These are phyloP conservation scores for Epichloe amarillans DNA, from an alignment of 2,329 filamentous ascomycete genomes.

Conservation along the genomic window DNA sequence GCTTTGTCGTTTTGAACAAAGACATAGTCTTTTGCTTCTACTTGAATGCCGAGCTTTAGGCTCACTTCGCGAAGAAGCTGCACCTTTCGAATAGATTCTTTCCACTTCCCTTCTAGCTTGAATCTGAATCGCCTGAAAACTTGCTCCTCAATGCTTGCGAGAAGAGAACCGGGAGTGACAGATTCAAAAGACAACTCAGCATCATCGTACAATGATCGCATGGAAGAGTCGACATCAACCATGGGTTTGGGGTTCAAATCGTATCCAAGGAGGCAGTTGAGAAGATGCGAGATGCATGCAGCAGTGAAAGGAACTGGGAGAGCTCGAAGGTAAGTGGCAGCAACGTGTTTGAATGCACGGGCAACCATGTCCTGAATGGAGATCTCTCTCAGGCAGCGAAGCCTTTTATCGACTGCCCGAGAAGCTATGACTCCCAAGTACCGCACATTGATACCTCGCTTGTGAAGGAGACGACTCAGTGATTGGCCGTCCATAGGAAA, in stretches of 20 bases:
- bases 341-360: constrained; percentile 90
- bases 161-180: constrained; percentile 60
- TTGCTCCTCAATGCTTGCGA: constrained; percentile 57
- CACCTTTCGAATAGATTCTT: constrained; percentile 52
- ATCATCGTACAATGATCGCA: constrained; percentile 68
- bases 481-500: constrained; percentile 99
- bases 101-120: constrained; percentile 55
- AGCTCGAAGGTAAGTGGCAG: constrained; percentile 64
- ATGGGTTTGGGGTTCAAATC: constrained; percentile 64
- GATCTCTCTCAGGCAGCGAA: constrained; percentile 65
- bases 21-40: constrained; percentile 52
- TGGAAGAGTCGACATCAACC: constrained; percentile 60
- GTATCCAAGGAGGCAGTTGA: constrained; percentile 83
- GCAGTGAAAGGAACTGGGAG: constrained; percentile 70
- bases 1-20: constrained; percentile 18
- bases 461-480: constrained; percentile 77
- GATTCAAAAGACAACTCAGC: constrained; percentile 70
- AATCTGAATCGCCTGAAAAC: constrained; percentile 64
- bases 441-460: constrained; percentile 91
- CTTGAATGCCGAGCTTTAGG: constrained; percentile 79
- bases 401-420: constrained; percentile 54
- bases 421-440: constrained; percentile 80
- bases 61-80: constrained; percentile 84
- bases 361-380: constrained; percentile 85
- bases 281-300: constrained; percentile 67